Base-by-base conservation (phyloP, 2,329 filamentous ascomycete genomes). In the Colletotrichum sansevieriae region DNA sequence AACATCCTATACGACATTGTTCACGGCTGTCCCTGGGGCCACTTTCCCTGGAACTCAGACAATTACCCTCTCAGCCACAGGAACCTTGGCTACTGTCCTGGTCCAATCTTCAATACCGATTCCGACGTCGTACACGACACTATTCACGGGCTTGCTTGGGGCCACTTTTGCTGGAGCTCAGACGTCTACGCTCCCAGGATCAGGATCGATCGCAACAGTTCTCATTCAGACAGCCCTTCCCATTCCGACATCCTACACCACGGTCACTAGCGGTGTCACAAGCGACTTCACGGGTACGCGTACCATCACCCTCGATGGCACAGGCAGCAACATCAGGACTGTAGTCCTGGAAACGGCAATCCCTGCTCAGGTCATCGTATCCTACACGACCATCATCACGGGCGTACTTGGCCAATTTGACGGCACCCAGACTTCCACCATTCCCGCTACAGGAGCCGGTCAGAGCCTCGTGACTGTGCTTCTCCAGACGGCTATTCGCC, bases 321-420 rank as follows among this genome's bases (percentile, higher is more conserved):
- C 46, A 6, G 65, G 65, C 7, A 51, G 51, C 25, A 29, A 49
- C 2, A 15, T 64, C 3, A 29, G 59, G 15, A 68, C 65, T 4
- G 65, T 68, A 0, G 43, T 68, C 1, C 18, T 68, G 18, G 25
- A 68, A 29, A 68, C 65, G 0, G 65, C 65, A 0, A 51, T 68
- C 11, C 60, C 65, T n/a, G 46, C 35, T 4, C 39, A 47, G 15
- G 47, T 62, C 13, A 52, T 54, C 18, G 47, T 63, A 9, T 63
- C 64, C 11, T 67, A 67, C 51, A 56, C 52, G 20, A 67, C 64
- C 2, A 57, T 67, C 1, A 63, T 51, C 22, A 63, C 58, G 6
- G 59, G 64, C 1, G 43, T 63, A 7, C 12, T 56, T 4, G 58
- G 64, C 1, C 57, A 51, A 3, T 67, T 67, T 22, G 25, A 35